Evolutionary conservation across 2,329 filamentous ascomycete species (phyloP).

Genomic region (Claviceps quebecensis): DNA sequence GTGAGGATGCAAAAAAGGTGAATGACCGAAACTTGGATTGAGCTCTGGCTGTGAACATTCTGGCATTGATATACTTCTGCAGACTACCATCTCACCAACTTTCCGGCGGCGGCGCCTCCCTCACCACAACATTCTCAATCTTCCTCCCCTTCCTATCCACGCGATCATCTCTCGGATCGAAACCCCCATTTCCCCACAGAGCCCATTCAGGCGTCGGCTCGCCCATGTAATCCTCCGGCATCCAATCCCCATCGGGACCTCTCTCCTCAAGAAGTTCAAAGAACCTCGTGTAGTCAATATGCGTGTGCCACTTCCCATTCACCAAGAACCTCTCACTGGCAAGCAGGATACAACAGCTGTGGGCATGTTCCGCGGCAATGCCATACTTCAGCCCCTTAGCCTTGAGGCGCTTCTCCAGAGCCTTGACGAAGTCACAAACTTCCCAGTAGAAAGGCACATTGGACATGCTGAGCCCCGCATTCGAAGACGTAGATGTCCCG

Average conservation of each 20-base stretch:
- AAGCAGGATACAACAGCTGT: constrained; percentile 83
- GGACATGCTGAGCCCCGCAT: constrained; percentile 84
- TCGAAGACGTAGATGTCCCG: constrained; percentile 72
- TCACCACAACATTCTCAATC: constrained; percentile 29
- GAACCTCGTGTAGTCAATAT: constrained; percentile 82
- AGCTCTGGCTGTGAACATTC: too few relatives aligned
- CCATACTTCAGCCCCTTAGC: constrained; percentile 67
- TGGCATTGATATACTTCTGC: too few relatives aligned
- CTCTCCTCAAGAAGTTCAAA: constrained; percentile 68
- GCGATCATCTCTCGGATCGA: constrained; percentile 77
- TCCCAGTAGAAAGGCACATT: constrained; percentile 96
- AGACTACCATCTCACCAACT: constrained; percentile 2
- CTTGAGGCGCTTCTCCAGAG: constrained; percentile 55
- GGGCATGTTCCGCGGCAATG: constrained; percentile 86
- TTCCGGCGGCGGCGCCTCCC: constrained; percentile 15
- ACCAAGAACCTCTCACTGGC: constrained; percentile 69
- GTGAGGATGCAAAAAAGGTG: too few relatives aligned
- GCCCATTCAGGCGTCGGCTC: constrained; percentile 84
- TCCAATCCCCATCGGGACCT: constrained; percentile 53
- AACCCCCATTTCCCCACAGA: constrained; percentile 84
- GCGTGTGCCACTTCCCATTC: constrained; percentile 73
- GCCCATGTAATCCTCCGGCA: constrained; percentile 82
- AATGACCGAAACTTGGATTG: too few relatives aligned
- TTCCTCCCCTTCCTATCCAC: constrained; percentile 76
- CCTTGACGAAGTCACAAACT: constrained; percentile 67